These are phyloP conservation scores for Capsicum pubescens DNA, from an alignment of 257 asterid genomes.

Conservation along the genomic window DNA sequence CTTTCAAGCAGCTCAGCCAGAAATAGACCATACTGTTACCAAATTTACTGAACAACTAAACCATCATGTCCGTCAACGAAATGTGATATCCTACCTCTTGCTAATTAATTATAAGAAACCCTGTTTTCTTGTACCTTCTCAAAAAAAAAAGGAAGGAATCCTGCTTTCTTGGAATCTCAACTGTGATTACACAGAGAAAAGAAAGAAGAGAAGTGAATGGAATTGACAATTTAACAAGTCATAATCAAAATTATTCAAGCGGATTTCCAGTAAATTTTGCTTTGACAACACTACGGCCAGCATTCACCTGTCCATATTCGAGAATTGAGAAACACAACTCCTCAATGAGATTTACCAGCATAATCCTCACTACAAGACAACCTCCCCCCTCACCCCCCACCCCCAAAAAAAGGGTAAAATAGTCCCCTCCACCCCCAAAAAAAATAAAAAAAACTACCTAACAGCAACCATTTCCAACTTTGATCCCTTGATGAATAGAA, in stretches of 20 bases:
- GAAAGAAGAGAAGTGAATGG: neutral
- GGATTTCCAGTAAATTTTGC: neutral
- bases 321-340: neutral
- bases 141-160: neutral
- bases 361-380: neutral
- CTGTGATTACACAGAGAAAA: neutral
- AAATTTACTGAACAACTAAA: neutral
- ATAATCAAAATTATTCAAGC: neutral
- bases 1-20: neutral
- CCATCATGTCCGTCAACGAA: neutral
- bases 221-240: slow-evolving; percentile 1
- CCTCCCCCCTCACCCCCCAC: neutral
- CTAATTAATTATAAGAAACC: slow-evolving; percentile 10
- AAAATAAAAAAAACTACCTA: neutral
- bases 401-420: neutral
- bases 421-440: neutral
- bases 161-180: neutral
- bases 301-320: neutral
- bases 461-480: neutral
- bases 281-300: neutral
- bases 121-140: neutral
- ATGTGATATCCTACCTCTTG: neutral
- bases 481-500: neutral
- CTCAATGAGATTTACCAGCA: slow-evolving; percentile 1
- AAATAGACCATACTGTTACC: neutral